Conservation (phyloP, 2,329 filamentous ascomycete species). For the Thielaviopsis euricoi region DNA sequence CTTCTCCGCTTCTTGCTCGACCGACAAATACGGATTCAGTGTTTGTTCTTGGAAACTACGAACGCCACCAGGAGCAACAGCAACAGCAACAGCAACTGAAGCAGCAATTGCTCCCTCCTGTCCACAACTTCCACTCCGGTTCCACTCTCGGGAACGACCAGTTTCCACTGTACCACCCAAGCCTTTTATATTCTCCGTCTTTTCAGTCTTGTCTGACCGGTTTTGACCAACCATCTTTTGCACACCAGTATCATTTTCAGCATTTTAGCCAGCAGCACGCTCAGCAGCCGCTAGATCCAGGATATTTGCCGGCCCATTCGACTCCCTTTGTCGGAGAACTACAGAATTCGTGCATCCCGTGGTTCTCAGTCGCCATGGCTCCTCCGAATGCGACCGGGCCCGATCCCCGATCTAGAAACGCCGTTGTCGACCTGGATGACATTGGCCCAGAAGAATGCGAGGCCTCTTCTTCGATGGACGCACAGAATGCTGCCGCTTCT, state of each 20-base stretch:
- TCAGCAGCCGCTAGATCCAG: neutral
- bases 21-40: too few species aligned
- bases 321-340: neutral
- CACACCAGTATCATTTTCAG: neutral
- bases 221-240: neutral
- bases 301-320: neutral
- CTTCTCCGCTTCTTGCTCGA: too few species aligned
- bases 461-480: neutral
- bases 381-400: neutral
- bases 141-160: too few species aligned
- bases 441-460: neutral
- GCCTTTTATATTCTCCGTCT: neutral
- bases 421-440: neutral
- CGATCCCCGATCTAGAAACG: neutral
- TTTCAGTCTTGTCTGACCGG: neutral
- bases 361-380: neutral
- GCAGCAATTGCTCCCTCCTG: too few species aligned
- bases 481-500: neutral
- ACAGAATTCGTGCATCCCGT: neutral
- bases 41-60: too few species aligned
- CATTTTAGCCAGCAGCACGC: neutral
- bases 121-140: too few species aligned
- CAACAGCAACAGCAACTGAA: too few species aligned
- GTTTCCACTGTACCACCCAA: neutral
- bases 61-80: too few species aligned